phyloP scores from a whole-genome alignment of 2,329 filamentous ascomycete species.

The Cadophora sp. region DNA sequence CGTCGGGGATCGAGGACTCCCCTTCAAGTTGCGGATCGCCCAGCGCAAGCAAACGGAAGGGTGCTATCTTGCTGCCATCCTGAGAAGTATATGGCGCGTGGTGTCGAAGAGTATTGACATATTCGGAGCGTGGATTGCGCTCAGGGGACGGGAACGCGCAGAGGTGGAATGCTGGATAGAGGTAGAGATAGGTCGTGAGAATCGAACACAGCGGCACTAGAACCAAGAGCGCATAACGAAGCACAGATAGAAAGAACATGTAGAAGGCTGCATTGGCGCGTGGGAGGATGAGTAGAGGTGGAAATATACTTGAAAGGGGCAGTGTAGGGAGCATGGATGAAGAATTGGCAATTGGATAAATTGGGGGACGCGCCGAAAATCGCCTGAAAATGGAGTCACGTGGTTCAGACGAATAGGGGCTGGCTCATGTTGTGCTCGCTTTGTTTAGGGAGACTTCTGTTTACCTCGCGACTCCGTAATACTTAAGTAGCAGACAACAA shows the following conservation, averaged over 20 bases:
- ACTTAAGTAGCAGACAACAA: no score
- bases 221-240: constrained; percentile 51
- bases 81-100: constrained; percentile 38
- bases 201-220: constrained; percentile 71
- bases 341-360: background rate
- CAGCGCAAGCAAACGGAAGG: constrained; percentile 86
- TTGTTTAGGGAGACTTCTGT: no score
- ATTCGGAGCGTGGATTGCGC: constrained; percentile 37
- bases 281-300: background rate
- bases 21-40: constrained; percentile 95
- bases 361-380: constrained; percentile 10
- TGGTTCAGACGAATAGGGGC: no score
- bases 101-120: constrained; percentile 38
- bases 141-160: constrained; percentile 75
- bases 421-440: no score
- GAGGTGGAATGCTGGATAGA: constrained; percentile 81
- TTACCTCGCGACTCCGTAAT: no score
- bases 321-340: constrained; percentile 46
- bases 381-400: constrained; percentile 37
- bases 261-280: constrained; percentile 39
- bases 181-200: constrained; percentile 80
- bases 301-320: constrained; percentile 6
- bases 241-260: constrained; percentile 45
- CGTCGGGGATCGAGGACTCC: constrained; percentile 78
- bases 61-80: constrained; percentile 56